Percentiles rank a stretch among this genome's conserved stretches.
phyloP scores from a whole-genome alignment of 75 land plant genomes.

The Pinus albicaulis region DNA sequence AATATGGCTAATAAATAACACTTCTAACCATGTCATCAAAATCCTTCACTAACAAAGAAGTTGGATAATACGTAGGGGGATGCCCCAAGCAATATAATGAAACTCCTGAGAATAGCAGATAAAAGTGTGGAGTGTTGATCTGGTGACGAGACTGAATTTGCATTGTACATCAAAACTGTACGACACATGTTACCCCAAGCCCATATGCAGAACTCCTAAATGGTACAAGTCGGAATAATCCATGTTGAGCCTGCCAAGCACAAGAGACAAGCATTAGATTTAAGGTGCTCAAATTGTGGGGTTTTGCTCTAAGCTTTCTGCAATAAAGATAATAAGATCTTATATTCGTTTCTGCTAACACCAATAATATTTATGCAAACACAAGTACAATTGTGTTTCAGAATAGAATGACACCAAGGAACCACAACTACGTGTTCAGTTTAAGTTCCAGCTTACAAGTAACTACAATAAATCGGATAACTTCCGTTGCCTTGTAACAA shows the following conservation, averaged over 20 bases:
- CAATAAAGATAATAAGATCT: too few species aligned
- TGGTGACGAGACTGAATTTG: conserved; percentile 71
- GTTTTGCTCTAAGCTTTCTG: too few species aligned
- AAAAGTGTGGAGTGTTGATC: conserved; percentile 84
- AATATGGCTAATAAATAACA: conserved; percentile 69
- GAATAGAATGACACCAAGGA: background rate
- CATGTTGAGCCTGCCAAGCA: conserved; percentile 66
- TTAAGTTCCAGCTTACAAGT: too few species aligned
- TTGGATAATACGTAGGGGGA: conserved; percentile 86
- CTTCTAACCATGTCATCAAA: conserved; percentile 65
- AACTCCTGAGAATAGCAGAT: conserved; percentile 73
- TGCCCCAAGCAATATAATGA: conserved; percentile 71
- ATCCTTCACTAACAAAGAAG: conserved; percentile 42
- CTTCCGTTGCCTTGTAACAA: background rate
- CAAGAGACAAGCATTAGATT: background rate
- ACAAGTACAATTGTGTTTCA: too few species aligned
- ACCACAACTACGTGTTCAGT: background rate
- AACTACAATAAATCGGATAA: background rate
- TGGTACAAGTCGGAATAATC: conserved; percentile 57
- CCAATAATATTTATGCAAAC: too few species aligned
- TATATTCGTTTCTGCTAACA: too few species aligned
- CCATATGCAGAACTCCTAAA: conserved; percentile 67
- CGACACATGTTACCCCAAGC: conserved; percentile 86
- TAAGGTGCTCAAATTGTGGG: too few species aligned
- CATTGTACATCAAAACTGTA: conserved; percentile 79